Evolutionary conservation across 192 early-diverging fungal species (phyloP).

Genomic region (Dispira parvispora): DNA sequence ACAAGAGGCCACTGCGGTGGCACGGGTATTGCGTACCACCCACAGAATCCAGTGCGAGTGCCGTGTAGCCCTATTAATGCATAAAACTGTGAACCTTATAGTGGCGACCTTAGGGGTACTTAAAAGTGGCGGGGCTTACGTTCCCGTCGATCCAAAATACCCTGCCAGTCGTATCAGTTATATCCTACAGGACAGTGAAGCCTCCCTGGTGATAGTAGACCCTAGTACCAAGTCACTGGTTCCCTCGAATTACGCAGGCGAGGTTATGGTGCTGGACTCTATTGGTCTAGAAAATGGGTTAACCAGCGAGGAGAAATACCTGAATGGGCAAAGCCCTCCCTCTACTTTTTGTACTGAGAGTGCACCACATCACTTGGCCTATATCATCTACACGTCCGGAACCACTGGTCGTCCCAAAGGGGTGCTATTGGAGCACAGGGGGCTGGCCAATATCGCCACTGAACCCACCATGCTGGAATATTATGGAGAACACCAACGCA

Average conservation of each 20-base stretch:
- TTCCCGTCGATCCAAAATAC: not conserved
- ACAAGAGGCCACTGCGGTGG: not conserved
- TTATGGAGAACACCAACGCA: not conserved
- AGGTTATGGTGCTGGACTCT: not conserved
- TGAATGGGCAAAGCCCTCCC: not conserved
- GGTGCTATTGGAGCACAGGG: slow-evolving; percentile 1
- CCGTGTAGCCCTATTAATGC: not conserved
- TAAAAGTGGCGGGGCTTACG: not conserved
- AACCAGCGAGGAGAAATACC: not conserved
- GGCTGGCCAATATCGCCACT: not conserved
- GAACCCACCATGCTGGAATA: not conserved
- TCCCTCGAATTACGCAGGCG: not conserved
- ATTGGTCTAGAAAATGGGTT: not conserved
- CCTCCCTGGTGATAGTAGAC: not conserved
- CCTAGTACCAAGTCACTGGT: too few relatives aligned
- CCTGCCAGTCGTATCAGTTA: not conserved
- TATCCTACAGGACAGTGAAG: not conserved
- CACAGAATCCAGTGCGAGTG: not conserved
- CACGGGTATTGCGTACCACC: not conserved
- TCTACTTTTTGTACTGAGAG: not conserved
- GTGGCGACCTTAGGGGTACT: not conserved
- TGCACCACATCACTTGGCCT: not conserved
- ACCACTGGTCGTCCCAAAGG: slow-evolving; percentile 9
- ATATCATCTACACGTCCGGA: slow-evolving; percentile 6
- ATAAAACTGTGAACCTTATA: not conserved